These are phyloP conservation scores for Neofusicoccum parvum DNA, from an alignment of 2,329 filamentous ascomycete genomes.

Conservation along the genomic window DNA sequence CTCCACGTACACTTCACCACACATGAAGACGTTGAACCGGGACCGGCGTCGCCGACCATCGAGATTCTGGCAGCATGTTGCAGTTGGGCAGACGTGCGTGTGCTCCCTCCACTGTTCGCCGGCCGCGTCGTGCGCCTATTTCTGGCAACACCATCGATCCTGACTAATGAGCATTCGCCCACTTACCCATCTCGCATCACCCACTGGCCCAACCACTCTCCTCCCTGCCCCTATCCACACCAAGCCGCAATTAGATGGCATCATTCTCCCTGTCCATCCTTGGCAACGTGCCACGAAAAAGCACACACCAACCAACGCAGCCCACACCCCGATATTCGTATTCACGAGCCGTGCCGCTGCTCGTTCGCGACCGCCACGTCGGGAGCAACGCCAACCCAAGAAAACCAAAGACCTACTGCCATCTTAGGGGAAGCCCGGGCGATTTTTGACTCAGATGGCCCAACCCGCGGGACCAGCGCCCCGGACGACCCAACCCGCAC, in stretches of 20 bases:
- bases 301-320: neutral
- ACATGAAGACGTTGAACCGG: neutral
- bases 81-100: neutral
- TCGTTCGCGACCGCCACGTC: neutral
- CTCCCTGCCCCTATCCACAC: neutral
- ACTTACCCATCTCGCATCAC: no score
- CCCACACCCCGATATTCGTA: neutral
- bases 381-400: neutral
- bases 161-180: no score
- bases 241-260: neutral
- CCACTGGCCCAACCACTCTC: no score
- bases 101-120: neutral
- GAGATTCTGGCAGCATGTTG: neutral
- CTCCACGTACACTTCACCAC: neutral
- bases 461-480: no score
- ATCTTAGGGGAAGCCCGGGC: neutral
- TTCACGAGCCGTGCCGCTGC: conserved; percentile 11
- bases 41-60: neutral
- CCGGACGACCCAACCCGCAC: no score
- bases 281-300: neutral
- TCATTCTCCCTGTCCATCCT: neutral
- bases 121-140: neutral
- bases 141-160: neutral
- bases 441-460: neutral
- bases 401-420: no score